These are phyloP conservation scores for Neofusicoccum ribis DNA, from an alignment of 2,329 filamentous ascomycete genomes.

Conservation along the genomic window DNA sequence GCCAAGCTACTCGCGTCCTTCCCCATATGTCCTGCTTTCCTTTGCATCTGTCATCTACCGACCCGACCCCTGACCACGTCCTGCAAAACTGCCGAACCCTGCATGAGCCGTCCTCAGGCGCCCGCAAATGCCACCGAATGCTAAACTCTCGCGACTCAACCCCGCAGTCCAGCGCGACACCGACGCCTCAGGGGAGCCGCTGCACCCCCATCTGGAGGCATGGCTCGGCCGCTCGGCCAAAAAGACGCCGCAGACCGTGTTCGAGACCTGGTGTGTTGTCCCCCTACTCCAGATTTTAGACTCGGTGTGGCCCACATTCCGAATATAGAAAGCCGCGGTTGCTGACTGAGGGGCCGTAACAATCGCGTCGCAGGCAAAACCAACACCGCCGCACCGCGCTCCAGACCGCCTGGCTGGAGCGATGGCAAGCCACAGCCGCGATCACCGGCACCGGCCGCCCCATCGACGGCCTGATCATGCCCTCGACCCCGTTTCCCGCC, in stretches of 20 bases:
- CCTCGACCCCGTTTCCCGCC: neutral
- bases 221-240: conserved; percentile 24
- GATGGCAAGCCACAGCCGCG: conserved; percentile 26
- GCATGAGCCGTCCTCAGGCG: neutral
- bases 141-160: conserved; percentile 22
- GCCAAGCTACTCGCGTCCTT: neutral
- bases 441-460: conserved; percentile 19
- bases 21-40: neutral
- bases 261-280: conserved; percentile 24
- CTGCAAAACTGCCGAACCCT: neutral
- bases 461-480: conserved; percentile 21
- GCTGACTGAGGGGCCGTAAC: neutral
- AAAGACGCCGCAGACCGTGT: conserved; percentile 24
- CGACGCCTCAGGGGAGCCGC: conserved; percentile 27
- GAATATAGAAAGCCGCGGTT: neutral
- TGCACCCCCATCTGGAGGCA: conserved; percentile 24
- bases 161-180: conserved; percentile 25
- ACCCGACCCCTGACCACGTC: neutral
- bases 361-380: conserved; percentile 19
- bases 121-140: neutral
- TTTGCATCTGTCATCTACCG: neutral
- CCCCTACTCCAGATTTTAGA: neutral
- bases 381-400: conserved; percentile 25
- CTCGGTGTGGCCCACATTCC: neutral
- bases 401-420: conserved; percentile 25